Evolutionary conservation across 2,329 filamentous ascomycete genomes (phyloP).

Genomic region (Epichloe bromicola): DNA sequence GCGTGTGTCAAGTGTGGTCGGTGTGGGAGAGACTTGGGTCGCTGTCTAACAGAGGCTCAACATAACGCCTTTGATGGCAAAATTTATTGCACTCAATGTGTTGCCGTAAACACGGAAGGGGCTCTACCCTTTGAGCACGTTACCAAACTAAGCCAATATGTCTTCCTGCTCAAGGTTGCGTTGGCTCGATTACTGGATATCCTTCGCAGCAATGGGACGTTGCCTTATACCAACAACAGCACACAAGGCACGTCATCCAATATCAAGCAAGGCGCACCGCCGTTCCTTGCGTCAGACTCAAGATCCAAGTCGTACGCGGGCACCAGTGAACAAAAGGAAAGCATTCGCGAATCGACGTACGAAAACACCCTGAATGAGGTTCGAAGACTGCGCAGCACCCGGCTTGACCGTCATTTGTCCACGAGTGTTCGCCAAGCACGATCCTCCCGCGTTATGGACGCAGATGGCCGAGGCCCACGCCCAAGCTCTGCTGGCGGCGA

Average conservation of each 20-base stretch:
- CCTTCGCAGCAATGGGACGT: slow-evolving; percentile 66
- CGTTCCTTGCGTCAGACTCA: slow-evolving; percentile 46
- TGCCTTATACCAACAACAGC: slow-evolving; percentile 66
- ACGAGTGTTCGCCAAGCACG: slow-evolving; percentile 84
- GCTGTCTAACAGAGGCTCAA: slow-evolving; percentile 53
- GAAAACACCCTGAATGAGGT: slow-evolving; percentile 96
- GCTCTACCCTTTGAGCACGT: slow-evolving; percentile 53
- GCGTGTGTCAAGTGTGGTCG: slow-evolving; percentile 67
- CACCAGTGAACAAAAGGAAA: slow-evolving; percentile 31
- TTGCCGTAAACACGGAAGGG: slow-evolving; percentile 39
- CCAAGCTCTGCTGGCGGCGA: slow-evolving; percentile 61
- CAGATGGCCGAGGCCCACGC: slow-evolving; percentile 45
- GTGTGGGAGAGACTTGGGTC: slow-evolving; percentile 51
- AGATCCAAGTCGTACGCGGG: slow-evolving; percentile 64
- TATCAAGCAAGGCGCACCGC: slow-evolving; percentile 13
- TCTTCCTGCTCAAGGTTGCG: slow-evolving; percentile 84
- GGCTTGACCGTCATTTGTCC: slow-evolving; percentile 86
- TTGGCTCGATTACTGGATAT: slow-evolving; percentile 81
- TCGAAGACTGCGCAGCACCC: slow-evolving; percentile 76
- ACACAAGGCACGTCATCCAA: slow-evolving; percentile 10
- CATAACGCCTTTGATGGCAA: slow-evolving; percentile 56
- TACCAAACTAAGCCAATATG: slow-evolving; percentile 83
- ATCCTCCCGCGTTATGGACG: slow-evolving; percentile 81
- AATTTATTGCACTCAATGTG: slow-evolving; percentile 60
- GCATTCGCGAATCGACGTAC: slow-evolving; percentile 60